Conservation (phyloP, 2,329 filamentous ascomycete genomes). For the Cytospora chrysosperma region DNA sequence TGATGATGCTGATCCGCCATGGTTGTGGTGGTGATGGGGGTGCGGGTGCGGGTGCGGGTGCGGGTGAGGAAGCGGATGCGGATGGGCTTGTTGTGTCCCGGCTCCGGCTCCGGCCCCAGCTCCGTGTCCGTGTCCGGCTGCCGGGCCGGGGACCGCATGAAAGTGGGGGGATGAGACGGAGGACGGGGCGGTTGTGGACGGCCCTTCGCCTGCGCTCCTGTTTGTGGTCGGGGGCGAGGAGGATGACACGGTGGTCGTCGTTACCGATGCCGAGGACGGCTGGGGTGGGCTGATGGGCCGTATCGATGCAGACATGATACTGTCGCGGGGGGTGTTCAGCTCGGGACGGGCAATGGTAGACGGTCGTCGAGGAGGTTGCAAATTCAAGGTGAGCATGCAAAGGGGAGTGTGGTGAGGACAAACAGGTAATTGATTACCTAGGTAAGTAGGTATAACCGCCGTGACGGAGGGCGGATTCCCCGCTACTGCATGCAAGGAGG, state of each 20-base stretch:
- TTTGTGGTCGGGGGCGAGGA: slow-evolving; percentile 19
- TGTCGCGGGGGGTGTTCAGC: background rate
- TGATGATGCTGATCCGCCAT: background rate
- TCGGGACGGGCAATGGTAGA: background rate
- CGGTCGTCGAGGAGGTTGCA: background rate
- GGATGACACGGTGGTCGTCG: slow-evolving; percentile 24
- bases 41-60: too few species aligned
- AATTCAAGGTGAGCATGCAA: background rate
- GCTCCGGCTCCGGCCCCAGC: background rate
- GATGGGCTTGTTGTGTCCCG: background rate
- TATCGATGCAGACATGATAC: slow-evolving; percentile 19
- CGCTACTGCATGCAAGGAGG: background rate
- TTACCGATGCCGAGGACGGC: slow-evolving; percentile 23
- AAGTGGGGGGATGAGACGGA: slow-evolving; percentile 22
- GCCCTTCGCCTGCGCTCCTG: slow-evolving; percentile 19
- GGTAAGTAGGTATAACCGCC: too few species aligned
- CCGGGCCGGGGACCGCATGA: background rate
- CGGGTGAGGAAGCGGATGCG: too few species aligned
- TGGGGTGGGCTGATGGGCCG: slow-evolving; percentile 20
- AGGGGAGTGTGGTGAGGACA: background rate
- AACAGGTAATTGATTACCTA: background rate
- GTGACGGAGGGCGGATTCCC: background rate
- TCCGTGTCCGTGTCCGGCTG: background rate
- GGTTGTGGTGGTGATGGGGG: background rate
- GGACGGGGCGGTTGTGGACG: slow-evolving; percentile 20